Percentiles rank a stretch among this genome's conserved stretches.
Conservation (phyloP, 2,329 filamentous ascomycete species). For the Myriangium duriaei region DNA sequence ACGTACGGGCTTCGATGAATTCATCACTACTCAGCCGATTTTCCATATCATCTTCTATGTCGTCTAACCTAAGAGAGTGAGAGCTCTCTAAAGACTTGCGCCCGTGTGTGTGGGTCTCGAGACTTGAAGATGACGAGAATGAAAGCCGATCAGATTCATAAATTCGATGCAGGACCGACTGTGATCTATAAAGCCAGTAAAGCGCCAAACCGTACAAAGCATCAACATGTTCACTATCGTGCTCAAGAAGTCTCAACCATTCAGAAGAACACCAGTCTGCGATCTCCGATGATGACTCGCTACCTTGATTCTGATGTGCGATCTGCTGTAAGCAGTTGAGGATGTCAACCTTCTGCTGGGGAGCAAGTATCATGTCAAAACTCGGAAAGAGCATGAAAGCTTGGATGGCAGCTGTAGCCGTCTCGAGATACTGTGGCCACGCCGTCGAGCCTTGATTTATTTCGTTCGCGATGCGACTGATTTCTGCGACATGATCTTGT, state of each 20-base stretch:
- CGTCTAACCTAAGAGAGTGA: neutral
- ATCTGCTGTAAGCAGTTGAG: too few species aligned
- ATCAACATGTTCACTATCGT: neutral
- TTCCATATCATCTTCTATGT: conserved; percentile 24
- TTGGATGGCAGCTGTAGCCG: neutral
- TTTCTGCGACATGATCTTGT: neutral
- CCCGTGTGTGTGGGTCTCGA: neutral
- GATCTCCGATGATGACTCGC: neutral
- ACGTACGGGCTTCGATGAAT: conserved; percentile 41
- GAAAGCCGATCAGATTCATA: neutral
- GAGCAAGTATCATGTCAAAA: too few species aligned
- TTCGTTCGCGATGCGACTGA: neutral
- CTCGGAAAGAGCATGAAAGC: too few species aligned
- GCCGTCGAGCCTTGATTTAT: neutral
- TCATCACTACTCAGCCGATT: conserved; percentile 27
- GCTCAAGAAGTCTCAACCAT: neutral
- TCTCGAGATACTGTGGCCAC: neutral
- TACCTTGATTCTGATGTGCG: too few species aligned
- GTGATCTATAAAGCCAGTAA: neutral
- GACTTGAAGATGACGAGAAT: neutral
- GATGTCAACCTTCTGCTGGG: too few species aligned
- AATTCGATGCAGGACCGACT: neutral
- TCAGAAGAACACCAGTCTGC: neutral
- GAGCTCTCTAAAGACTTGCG: neutral
- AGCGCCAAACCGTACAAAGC: neutral